Conservation (phyloP, 345 rosid species). For the Jatropha curcas region DNA sequence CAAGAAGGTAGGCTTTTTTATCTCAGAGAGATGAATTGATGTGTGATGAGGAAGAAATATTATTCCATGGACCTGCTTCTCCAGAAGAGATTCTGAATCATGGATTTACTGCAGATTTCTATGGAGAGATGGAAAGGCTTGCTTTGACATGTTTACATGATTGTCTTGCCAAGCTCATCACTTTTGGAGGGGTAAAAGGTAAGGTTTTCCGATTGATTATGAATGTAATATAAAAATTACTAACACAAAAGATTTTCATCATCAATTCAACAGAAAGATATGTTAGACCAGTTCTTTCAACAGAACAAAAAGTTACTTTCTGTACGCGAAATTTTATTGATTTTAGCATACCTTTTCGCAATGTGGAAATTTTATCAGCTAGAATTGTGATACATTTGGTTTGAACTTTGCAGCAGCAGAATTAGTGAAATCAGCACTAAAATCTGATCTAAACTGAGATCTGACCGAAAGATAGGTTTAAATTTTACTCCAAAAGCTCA, state of each 20-base stretch:
- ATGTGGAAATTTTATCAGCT: not conserved
- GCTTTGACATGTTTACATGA: slow-evolving; percentile 43
- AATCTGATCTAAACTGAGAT: not conserved
- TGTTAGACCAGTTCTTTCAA: no score
- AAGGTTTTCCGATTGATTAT: not conserved
- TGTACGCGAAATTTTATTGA: no score
- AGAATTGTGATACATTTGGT: slow-evolving; percentile 4
- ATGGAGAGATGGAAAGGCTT: slow-evolving; percentile 40
- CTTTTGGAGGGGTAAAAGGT: slow-evolving; percentile 34
- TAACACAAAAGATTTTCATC: not conserved
- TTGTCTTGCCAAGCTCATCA: slow-evolving; percentile 34
- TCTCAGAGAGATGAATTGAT: slow-evolving; percentile 44
- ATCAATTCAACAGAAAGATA: not conserved
- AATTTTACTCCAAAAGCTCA: not conserved
- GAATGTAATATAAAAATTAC: not conserved
- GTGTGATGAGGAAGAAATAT: slow-evolving; percentile 43
- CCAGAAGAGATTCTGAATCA: not conserved
- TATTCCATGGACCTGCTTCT: slow-evolving; percentile 25
- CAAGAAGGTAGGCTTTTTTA: slow-evolving; percentile 31
- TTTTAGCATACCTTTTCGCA: no score
- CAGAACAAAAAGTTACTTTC: no score
- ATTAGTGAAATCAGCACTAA: not conserved
- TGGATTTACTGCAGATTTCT: slow-evolving; percentile 1
- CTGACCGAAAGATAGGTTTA: not conserved
- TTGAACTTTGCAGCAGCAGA: not conserved